phyloP scores from a whole-genome alignment of 2,329 filamentous ascomycete species.

The Fusarium redolens region DNA sequence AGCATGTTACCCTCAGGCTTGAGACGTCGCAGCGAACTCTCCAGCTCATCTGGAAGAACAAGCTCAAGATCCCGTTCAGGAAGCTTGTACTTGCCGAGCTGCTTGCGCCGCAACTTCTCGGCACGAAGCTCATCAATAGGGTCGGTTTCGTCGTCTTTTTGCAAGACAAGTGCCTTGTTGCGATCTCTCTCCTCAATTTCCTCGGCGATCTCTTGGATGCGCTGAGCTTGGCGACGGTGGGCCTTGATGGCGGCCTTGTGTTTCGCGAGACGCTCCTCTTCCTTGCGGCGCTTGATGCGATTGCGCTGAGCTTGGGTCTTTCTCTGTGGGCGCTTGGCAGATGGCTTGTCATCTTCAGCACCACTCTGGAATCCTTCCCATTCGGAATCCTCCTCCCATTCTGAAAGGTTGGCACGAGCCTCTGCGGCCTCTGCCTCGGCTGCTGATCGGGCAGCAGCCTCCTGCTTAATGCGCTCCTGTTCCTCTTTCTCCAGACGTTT shows the following conservation, averaged over 20 bases:
- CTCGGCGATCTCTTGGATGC: conserved; percentile 76
- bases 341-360: conserved; percentile 72
- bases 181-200: conserved; percentile 70
- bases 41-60: conserved; percentile 82
- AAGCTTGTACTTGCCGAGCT: conserved; percentile 78
- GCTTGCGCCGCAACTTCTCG: conserved; percentile 73
- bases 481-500: conserved; percentile 76
- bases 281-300: conserved; percentile 87
- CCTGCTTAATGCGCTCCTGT: conserved; percentile 73
- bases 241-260: conserved; percentile 81
- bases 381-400: conserved; percentile 88
- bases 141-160: conserved; percentile 56
- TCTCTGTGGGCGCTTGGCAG: conserved; percentile 77
- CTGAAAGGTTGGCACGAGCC: conserved; percentile 71
- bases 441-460: conserved; percentile 75
- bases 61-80: conserved; percentile 85
- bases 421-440: conserved; percentile 81
- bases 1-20: conserved; percentile 97
- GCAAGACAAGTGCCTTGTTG: conserved; percentile 55
- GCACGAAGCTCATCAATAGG: conserved; percentile 70
- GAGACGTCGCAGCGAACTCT: conserved; percentile 82
- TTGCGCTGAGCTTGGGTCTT: conserved; percentile 91
- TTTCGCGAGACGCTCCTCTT: conserved; percentile 80
- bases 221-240: conserved; percentile 76
- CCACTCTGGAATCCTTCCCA: conserved; percentile 93